Percentiles rank a stretch among this genome's conserved stretches.
phyloP scores from a whole-genome alignment of 2,329 filamentous ascomycete species.

The Colletotrichum phormii region DNA sequence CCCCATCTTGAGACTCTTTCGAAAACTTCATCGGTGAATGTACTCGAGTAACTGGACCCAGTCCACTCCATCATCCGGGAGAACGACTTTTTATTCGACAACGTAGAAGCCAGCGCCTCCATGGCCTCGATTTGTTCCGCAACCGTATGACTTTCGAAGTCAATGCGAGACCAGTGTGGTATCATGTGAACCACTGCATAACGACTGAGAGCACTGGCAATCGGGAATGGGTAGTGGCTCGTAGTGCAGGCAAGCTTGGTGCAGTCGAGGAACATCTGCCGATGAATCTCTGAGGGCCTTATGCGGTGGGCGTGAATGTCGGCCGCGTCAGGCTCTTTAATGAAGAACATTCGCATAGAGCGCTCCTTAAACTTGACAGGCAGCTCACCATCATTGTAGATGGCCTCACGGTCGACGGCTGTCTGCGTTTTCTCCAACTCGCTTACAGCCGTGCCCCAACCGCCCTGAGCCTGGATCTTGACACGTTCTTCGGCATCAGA shows the following conservation, averaged over 20 bases:
- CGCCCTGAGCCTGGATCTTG: background rate
- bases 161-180: slow-evolving; percentile 37
- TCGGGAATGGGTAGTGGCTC: background rate
- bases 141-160: slow-evolving; percentile 32
- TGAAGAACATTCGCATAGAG: slow-evolving; percentile 45
- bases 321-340: slow-evolving; percentile 19
- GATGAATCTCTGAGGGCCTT: slow-evolving; percentile 41
- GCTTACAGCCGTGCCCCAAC: slow-evolving; percentile 26
- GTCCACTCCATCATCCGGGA: too few relatives aligned
- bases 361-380: slow-evolving; percentile 45
- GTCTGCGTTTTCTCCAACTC: slow-evolving; percentile 38
- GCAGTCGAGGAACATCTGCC: slow-evolving; percentile 40
- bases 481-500: slow-evolving; percentile 38
- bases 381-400: slow-evolving; percentile 43
- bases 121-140: slow-evolving; percentile 40
- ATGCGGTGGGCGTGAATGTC: slow-evolving; percentile 7
- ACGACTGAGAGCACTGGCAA: background rate
- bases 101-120: slow-evolving; percentile 36
- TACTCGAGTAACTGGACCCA: slow-evolving; percentile 34
- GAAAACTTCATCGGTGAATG: background rate
- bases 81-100: slow-evolving; percentile 37
- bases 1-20: background rate
- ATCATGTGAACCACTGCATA: slow-evolving; percentile 38
- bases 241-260: slow-evolving; percentile 29
- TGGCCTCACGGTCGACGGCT: background rate